phyloP scores from a whole-genome alignment of 345 rosid species.

The Bruguiera sexangula region DNA sequence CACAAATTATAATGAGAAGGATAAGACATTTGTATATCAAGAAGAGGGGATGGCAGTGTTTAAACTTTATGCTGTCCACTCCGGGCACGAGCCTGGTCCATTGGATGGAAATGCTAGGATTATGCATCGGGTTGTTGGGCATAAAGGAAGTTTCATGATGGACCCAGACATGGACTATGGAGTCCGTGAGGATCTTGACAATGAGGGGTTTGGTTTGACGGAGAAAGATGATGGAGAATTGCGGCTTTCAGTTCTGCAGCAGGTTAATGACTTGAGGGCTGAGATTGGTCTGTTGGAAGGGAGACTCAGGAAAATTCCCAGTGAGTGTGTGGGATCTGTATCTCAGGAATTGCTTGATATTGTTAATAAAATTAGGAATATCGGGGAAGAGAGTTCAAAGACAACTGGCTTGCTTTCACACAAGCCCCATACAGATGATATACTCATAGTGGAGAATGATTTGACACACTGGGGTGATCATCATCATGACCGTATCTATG shows the following conservation, averaged over 20 bases:
- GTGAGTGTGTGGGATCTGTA: conserved; percentile 53
- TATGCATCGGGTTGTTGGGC: conserved; percentile 95
- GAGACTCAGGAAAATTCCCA: conserved; percentile 58
- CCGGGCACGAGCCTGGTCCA: conserved; percentile 99
- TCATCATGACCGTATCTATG: conserved; percentile 63
- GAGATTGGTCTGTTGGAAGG: conserved; percentile 75
- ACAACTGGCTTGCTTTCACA: conserved; percentile 49
- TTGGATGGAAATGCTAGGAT: conserved; percentile 96
- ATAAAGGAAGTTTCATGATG: conserved; percentile 63
- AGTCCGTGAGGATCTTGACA: conserved; percentile 73
- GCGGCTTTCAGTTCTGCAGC: conserved; percentile 67
- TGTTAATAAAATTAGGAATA: conserved; percentile 59
- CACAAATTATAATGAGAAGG: conserved; percentile 89
- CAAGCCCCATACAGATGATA: conserved; percentile 59
- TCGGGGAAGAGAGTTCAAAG: conserved; percentile 70
- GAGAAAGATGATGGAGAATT: conserved; percentile 72
- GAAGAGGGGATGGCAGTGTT: conserved; percentile 96
- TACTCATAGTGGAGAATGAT: conserved; percentile 73
- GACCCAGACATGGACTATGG: conserved; percentile 85
- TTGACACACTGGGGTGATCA: conserved; percentile 82
- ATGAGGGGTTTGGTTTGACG: conserved; percentile 57
- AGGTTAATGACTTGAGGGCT: conserved; percentile 68
- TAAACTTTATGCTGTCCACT: conserved; percentile 90
- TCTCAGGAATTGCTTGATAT: conserved; percentile 77
- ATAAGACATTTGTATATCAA: conserved; percentile 86